These are phyloP conservation scores for Thyridium curvatum DNA, from an alignment of 2,329 filamentous ascomycete genomes.

Conservation along the genomic window DNA sequence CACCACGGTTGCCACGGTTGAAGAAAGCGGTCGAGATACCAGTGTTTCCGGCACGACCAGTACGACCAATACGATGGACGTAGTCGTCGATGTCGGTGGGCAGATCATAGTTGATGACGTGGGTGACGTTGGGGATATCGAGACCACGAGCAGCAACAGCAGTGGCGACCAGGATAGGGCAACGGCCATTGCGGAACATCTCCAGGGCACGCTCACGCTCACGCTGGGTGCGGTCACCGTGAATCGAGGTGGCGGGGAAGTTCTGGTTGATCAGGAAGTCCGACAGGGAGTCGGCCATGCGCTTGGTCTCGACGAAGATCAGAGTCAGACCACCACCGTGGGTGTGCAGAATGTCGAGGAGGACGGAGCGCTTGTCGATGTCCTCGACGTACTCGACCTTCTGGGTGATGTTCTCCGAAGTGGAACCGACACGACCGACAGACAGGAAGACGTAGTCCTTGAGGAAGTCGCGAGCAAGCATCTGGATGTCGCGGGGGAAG, in stretches of 20 bases:
- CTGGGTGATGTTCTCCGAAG: slow-evolving; percentile 99
- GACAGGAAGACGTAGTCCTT: slow-evolving; percentile 99
- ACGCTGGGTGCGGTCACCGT: slow-evolving; percentile 96
- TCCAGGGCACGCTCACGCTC: slow-evolving; percentile 97
- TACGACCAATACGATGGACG: slow-evolving; percentile 98
- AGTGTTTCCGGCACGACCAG: slow-evolving; percentile 97
- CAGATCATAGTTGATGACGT: slow-evolving; percentile 95
- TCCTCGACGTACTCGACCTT: slow-evolving; percentile 97
- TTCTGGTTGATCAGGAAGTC: slow-evolving; percentile 98
- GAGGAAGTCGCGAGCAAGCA: slow-evolving; percentile 96
- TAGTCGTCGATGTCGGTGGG: slow-evolving; percentile 96
- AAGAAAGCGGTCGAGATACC: slow-evolving; percentile 98
- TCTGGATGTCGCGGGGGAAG: slow-evolving; percentile 98
- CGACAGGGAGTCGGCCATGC: slow-evolving; percentile 95
- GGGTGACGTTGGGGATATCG: slow-evolving; percentile 93
- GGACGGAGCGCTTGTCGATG: slow-evolving; percentile 91
- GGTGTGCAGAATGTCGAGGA: slow-evolving; percentile 95
- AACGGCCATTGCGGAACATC: slow-evolving; percentile 93
- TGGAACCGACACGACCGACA: slow-evolving; percentile 95
- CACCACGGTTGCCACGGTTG: slow-evolving; percentile 98
- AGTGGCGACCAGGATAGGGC: slow-evolving; percentile 93
- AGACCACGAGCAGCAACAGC: slow-evolving; percentile 87
- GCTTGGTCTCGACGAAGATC: slow-evolving; percentile 99
- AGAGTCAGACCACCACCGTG: slow-evolving; percentile 81
- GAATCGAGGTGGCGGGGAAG: slow-evolving; percentile 97